Conservation (phyloP, 768 basidiomycete genomes). For the Porpolomopsis calyptriformis region DNA sequence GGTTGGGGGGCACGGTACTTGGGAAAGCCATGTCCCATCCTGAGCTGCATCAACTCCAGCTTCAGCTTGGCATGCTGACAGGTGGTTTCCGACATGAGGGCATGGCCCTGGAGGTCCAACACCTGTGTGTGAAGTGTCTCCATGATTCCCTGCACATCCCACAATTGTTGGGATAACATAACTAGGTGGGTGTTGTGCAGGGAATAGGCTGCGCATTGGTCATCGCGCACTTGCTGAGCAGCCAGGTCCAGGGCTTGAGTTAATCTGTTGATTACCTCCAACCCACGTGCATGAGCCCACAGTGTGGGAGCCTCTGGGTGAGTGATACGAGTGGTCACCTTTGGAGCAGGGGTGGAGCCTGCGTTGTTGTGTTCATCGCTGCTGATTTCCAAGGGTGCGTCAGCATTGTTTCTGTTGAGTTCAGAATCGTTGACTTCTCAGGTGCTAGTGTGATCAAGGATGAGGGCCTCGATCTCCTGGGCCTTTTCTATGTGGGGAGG, state of each 20-base stretch:
- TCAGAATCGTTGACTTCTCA: constrained; percentile 11
- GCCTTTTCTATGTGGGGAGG: constrained; percentile 16
- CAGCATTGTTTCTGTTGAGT: constrained; percentile 3
- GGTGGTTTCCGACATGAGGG: not conserved
- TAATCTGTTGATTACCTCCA: not conserved
- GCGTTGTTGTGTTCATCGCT: not conserved
- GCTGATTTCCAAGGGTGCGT: not conserved
- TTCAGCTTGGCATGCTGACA: not conserved
- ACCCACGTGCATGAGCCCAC: not conserved
- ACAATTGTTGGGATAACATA: not conserved
- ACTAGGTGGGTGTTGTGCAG: not conserved
- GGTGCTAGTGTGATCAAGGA: constrained; percentile 15
- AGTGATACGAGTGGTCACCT: not conserved
- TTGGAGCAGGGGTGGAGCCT: not conserved
- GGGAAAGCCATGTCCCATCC: not conserved
- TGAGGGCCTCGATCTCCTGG: constrained; percentile 13
- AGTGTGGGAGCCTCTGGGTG: not conserved
- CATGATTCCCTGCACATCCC: not conserved
- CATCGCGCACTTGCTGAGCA: not conserved
- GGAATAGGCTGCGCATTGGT: not conserved
- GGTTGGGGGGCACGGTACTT: not conserved
- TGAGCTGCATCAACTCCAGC: not conserved
- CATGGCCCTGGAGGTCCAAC: not conserved
- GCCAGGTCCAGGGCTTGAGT: not conserved
- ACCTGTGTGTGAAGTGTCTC: not conserved